Conservation (phyloP, 75 land plant species). For the Cunninghamia lanceolata region DNA sequence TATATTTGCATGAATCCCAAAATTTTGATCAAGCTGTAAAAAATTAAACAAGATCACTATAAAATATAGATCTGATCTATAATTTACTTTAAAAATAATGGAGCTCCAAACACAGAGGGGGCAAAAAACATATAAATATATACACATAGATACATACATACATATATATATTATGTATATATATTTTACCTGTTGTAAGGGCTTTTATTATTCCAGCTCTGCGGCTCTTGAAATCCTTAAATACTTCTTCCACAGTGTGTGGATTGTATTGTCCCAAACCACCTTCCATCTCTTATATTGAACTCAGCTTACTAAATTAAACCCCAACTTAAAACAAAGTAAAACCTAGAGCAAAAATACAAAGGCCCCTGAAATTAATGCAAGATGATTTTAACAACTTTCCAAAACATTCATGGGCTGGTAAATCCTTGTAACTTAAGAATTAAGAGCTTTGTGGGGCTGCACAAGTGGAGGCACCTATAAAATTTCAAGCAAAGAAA, state of each 20-base stretch:
- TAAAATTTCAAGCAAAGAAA: not conserved
- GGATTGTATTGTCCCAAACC: slow-evolving; percentile 27
- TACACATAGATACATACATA: not conserved
- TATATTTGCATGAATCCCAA: too few relatives aligned
- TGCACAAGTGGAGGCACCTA: not conserved
- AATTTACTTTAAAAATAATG: too few relatives aligned
- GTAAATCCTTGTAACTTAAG: not conserved
- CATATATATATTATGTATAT: not conserved
- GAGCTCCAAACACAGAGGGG: not conserved
- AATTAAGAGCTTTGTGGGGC: not conserved
- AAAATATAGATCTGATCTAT: too few relatives aligned
- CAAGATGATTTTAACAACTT: not conserved
- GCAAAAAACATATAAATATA: not conserved
- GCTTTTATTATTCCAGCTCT: slow-evolving; percentile 78
- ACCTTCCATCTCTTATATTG: slow-evolving; percentile 8
- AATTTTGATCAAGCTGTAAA: too few relatives aligned
- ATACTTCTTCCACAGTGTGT: slow-evolving; percentile 82
- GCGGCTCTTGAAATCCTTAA: slow-evolving; percentile 70
- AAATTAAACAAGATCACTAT: too few relatives aligned
- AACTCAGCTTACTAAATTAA: not conserved
- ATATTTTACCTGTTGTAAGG: slow-evolving; percentile 61
- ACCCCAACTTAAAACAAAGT: not conserved
- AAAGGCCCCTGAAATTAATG: not conserved
- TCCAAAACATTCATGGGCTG: not conserved
- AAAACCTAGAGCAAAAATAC: not conserved